Evolutionary conservation across 352 stramenopile species (phyloP).

Genomic region (Phytopythium mirpurense): DNA sequence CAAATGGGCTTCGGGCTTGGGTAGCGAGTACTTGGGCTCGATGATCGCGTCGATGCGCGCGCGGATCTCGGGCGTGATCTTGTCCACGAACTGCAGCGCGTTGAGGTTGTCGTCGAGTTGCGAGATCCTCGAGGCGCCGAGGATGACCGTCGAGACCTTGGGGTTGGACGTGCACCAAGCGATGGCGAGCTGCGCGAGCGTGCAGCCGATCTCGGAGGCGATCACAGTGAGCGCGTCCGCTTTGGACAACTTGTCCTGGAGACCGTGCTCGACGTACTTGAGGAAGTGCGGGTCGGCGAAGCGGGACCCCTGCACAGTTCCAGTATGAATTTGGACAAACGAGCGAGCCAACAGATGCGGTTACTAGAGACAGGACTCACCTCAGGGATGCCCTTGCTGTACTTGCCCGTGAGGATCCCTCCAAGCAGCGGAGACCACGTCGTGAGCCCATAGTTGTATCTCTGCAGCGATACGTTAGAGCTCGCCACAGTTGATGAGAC

Average conservation of each 20-base stretch:
- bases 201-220: constrained; percentile 46
- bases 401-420: constrained; percentile 71
- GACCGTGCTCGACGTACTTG: constrained; percentile 27
- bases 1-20: constrained; percentile 15
- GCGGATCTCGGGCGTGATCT: constrained; percentile 59
- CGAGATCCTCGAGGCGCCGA: constrained; percentile 39
- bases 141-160: constrained; percentile 50
- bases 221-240: constrained; percentile 31
- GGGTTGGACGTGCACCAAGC: constrained; percentile 44
- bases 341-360: no score
- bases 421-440: constrained; percentile 60
- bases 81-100: constrained; percentile 37
- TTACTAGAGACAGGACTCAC: no score
- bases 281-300: constrained; percentile 28
- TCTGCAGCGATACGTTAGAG: constrained; percentile 12
- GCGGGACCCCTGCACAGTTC: constrained; percentile 32
- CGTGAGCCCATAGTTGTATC: constrained; percentile 60
- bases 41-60: constrained; percentile 58
- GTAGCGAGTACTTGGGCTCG: constrained; percentile 27
- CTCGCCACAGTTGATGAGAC: constrained; percentile 15
- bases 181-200: constrained; percentile 41
- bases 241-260: constrained; percentile 42
- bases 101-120: constrained; percentile 68
- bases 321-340: no score
- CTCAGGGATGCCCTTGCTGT: constrained; percentile 48